A percentile compares a stretch with the other conserved stretches of the same genome.
phyloP scores from a whole-genome alignment of 108 stramenopile species.

The Skeletonema tropicum region DNA sequence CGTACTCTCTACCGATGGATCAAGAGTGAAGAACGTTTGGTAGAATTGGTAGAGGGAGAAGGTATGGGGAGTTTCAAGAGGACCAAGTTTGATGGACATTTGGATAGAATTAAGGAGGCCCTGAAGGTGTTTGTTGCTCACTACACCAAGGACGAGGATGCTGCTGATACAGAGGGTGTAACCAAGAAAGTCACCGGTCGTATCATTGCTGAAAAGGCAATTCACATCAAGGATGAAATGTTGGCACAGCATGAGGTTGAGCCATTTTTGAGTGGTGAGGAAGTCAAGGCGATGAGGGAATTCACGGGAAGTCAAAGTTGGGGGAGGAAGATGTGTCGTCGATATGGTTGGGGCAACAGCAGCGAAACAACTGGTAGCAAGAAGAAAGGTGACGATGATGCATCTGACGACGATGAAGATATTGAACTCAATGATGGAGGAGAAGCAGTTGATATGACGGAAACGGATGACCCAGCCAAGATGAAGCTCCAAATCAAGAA shows the following conservation, averaged over 20 bases:
- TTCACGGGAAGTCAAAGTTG: constrained; percentile 34
- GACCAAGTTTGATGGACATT: not conserved
- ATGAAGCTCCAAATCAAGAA: constrained; percentile 8
- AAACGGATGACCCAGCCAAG: not conserved
- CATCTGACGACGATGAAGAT: not conserved
- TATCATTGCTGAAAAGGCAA: constrained; percentile 31
- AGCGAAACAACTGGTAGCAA: not conserved
- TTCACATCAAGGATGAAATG: constrained; percentile 31
- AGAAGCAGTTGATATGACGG: not conserved
- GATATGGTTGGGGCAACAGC: constrained; percentile 15
- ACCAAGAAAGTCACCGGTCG: constrained; percentile 18
- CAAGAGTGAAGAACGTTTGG: constrained; percentile 18
- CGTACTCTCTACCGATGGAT: not conserved
- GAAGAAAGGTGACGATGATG: not conserved
- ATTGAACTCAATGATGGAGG: not conserved
- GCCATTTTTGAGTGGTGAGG: constrained; percentile 29
- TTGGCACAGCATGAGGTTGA: constrained; percentile 23
- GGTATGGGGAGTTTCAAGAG: constrained; percentile 22
- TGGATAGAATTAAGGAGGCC: constrained; percentile 22
- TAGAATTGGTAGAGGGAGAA: constrained; percentile 23
- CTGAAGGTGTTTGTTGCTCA: constrained; percentile 15
- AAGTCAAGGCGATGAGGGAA: constrained; percentile 28
- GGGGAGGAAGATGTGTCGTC: constrained; percentile 32
- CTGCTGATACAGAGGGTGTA: not conserved
- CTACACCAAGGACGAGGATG: not conserved